Evolutionary conservation across 805 yeast genomes (phyloP).

Genomic region (Hanseniaspora opuntiae): DNA sequence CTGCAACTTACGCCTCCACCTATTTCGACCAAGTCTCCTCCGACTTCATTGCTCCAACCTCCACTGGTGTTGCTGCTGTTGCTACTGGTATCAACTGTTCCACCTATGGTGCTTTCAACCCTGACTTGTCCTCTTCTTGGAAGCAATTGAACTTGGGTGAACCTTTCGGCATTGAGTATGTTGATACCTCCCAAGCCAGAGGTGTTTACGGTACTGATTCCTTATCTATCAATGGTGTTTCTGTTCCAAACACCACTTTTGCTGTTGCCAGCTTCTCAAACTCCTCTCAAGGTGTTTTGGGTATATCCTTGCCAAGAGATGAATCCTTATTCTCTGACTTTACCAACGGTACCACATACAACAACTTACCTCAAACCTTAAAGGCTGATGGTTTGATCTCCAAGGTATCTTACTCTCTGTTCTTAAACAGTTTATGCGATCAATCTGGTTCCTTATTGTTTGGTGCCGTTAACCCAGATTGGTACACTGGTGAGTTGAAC

Average conservation of each 20-base stretch:
- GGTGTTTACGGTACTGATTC: slow-evolving; percentile 41
- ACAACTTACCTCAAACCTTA: slow-evolving; percentile 47
- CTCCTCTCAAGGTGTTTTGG: slow-evolving; percentile 36
- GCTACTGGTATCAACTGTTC: slow-evolving; percentile 22
- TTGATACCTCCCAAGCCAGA: slow-evolving; percentile 35
- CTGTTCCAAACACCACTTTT: slow-evolving; percentile 26
- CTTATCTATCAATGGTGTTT: slow-evolving; percentile 17
- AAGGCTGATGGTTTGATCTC: slow-evolving; percentile 40
- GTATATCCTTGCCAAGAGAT: slow-evolving; percentile 40
- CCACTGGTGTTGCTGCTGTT: background rate
- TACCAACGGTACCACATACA: slow-evolving; percentile 29
- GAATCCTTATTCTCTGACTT: slow-evolving; percentile 31
- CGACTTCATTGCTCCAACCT: background rate
- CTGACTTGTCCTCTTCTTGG: slow-evolving; percentile 25
- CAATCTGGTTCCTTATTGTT: slow-evolving; percentile 34
- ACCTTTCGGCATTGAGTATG: slow-evolving; percentile 35
- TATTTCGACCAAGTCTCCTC: slow-evolving; percentile 6
- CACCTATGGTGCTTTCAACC: slow-evolving; percentile 30
- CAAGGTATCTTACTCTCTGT: slow-evolving; percentile 44
- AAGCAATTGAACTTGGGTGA: slow-evolving; percentile 20
- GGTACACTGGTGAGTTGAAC: slow-evolving; percentile 26
- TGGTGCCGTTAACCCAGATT: slow-evolving; percentile 32
- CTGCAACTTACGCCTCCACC: slow-evolving; percentile 11
- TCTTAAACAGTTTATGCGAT: slow-evolving; percentile 34
- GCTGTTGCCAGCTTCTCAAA: slow-evolving; percentile 26